Evolutionary conservation across 2,329 filamentous ascomycete species (phyloP), one percentile per base, ranked within the genome.

Genomic region (Tolypocladium tropicale): DNA sequence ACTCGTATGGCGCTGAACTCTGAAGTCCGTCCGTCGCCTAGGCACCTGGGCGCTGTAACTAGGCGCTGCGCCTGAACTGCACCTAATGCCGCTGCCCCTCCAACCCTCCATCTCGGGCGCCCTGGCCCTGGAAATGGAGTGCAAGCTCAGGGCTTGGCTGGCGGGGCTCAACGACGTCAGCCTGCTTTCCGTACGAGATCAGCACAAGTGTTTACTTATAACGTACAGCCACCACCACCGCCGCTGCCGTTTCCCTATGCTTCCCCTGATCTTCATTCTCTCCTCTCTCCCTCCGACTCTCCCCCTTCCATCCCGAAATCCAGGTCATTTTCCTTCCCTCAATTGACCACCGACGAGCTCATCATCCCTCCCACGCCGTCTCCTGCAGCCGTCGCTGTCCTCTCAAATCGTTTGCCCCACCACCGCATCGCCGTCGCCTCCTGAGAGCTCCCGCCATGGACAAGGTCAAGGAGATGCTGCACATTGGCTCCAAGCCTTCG

Each of bases 391-490:
- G 34, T n/a, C 14, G 41, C 12, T 3, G 23, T 46, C 43, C 14
- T 28, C 14, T 25, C 25, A 10, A 6, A 16, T 39, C 55, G 52
- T 61, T 43, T 21, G 7, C n/a, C 39, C n/a, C n/a, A 21, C 39
- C 39, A n/a, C 39, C 21, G n/a, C 39, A 43, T 57, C 60, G 61
- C 58, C 58, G 59, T 57, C 62, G 56, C 58, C 54, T 57, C 54
- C 46, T 41, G 57, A 57, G 41, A 48, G 55, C 34, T n/a, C 56
- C 18, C 48, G 53, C 41, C 66, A 78, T 77, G 74, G 71, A 76
- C 57, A 65, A 70, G 60, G 67, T 77, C 68, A 78, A 76, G 70
- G 65, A 74, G 57, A 63, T 68, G 33, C 67, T 77, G 56, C 64
- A 72, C 65, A 64, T 74, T 49, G 70, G 69, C 62, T 62, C 64